Evolutionary conservation across 2,329 filamentous ascomycete species (phyloP).

Genomic region (Calonectria multiphialidica): DNA sequence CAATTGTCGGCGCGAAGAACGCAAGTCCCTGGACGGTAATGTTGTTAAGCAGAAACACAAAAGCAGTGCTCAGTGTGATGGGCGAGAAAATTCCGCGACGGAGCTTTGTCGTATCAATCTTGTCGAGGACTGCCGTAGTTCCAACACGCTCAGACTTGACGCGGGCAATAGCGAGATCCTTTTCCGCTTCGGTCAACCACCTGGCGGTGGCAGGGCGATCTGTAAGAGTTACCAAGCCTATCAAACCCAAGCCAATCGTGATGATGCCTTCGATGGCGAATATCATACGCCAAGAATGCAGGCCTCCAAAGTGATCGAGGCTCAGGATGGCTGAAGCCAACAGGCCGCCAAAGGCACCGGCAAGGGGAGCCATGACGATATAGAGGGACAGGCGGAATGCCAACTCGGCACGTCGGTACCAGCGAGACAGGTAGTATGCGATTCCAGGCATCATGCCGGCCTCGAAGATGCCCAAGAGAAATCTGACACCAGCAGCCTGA

Average conservation of each 20-base stretch:
- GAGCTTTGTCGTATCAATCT: constrained; percentile 15
- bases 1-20: constrained; percentile 79
- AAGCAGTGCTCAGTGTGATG: constrained; percentile 4
- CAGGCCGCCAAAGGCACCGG: constrained; percentile 75
- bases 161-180: constrained; percentile 14
- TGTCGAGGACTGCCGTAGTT: constrained; percentile 10
- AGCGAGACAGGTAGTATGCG: constrained; percentile 73
- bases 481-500: constrained; percentile 65
- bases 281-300: constrained; percentile 44
- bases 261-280: constrained; percentile 73
- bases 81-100: constrained; percentile 13
- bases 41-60: constrained; percentile 16
- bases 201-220: constrained; percentile 14
- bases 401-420: constrained; percentile 73
- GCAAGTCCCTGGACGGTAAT: constrained; percentile 78
- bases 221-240: constrained; percentile 4
- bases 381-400: constrained; percentile 73
- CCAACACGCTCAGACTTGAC: constrained; percentile 21
- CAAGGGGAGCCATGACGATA: constrained; percentile 73
- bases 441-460: constrained; percentile 74
- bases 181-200: constrained; percentile 9
- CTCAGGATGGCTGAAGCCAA: constrained; percentile 71
- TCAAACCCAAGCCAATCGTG: constrained; percentile 6
- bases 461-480: constrained; percentile 71
- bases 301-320: constrained; percentile 65